Base-by-base conservation (phyloP, 495 filamentous ascomycete species). In the Neurospora discreta region DNA sequence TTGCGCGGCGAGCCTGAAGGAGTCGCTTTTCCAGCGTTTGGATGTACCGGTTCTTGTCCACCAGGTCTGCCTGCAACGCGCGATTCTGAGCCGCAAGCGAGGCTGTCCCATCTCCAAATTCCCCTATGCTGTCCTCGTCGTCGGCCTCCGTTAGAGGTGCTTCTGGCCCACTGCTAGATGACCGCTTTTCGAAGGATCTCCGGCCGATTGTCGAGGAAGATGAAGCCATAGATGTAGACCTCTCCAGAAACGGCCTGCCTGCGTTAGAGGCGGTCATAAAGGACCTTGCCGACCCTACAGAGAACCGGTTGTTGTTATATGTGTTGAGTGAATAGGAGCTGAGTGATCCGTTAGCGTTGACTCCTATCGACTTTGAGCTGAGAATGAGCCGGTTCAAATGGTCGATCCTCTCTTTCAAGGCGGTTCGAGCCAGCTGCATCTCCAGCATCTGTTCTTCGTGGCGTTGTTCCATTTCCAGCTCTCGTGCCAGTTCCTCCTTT, bases 361-460 rank as follows among this genome's bases (percentile, higher is more conserved):
- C 95, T 20, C 95, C 95, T 0, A 92, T 92, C 16, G 94, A 97
- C 77, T 98, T 97, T 18, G 95, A 98, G 77, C 91, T 94, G 38
- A 99, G 84, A 74, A 99, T 98, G 13, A 99, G 86, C 26, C 95
- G 91, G 80, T 98, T 99, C 7, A 99, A 87, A 82, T 99, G 95
- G 81, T 98, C 94, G 74, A 99, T 99, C 38, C 95, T 90, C 81
- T 98, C 95, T 77, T 99, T 98, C 68, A 99, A 81, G 6, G 96
- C 96, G 2, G 95, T 99, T 36, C 96, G 88, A 16, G 95, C 95
- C 38, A 99, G 86, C 79, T 99, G 95, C 90, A 99, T 99, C 79
- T 98, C 95, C 60, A 98, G 85, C 85, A 99, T 94, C 79, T 99
- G 95, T 78, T 99, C 95, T 76, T 96, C 94, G 76, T 98, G 96